Base-by-base conservation (phyloP, 768 basidiomycete genomes). In the Collybiopsis confluens region DNA sequence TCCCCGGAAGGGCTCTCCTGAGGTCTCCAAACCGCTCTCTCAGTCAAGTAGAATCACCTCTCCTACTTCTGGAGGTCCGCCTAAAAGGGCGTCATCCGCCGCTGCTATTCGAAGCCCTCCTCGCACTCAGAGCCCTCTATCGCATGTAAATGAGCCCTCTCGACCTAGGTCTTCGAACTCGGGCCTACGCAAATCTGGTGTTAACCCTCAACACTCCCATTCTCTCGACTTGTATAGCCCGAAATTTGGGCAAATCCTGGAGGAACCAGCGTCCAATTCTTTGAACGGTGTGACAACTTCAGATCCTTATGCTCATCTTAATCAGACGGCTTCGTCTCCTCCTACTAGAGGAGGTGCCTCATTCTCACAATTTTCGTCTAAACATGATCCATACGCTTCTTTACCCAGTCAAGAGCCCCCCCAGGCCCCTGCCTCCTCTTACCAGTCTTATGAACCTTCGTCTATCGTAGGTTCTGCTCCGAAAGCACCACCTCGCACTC, bases 401-500 rank as follows among this genome's bases (percentile, higher is more conserved):
- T 5, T 35, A 23, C 21, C 10, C 20, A 35, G 16, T 10, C 35
- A 37, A n/a, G 10, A 37, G 15, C 23, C 21, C 6, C 8, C 28
- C 30, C 21, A 16, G 42, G 26, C 28, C 13, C 30, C 35, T 10
- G 24, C 50, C 9, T 33, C 50, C 3, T n/a, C 50, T 21, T 24
- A 37, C 16, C 40, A 50, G 26, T 24, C 36, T 15, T n/a, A 38
- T 24, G 52, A 23, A 13, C 43, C 28, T 26, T 36, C 36, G 8
- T 58, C 57, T 27, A 23, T 58, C 27, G 57, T 57, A 1, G 56
- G 51, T 24, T 43, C 58, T 23, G 50, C 53, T 16, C 30, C 53
- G 2, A n/a, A 13, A 27, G 18, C 46, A 6, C 53, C 52, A 37
- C 54, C 54, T 20, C 74, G 66, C 38, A 66, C 63, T 40, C 73